Evolutionary conservation across 352 stramenopile genomes (phyloP).

Genomic region (Phytophthora rubi): DNA sequence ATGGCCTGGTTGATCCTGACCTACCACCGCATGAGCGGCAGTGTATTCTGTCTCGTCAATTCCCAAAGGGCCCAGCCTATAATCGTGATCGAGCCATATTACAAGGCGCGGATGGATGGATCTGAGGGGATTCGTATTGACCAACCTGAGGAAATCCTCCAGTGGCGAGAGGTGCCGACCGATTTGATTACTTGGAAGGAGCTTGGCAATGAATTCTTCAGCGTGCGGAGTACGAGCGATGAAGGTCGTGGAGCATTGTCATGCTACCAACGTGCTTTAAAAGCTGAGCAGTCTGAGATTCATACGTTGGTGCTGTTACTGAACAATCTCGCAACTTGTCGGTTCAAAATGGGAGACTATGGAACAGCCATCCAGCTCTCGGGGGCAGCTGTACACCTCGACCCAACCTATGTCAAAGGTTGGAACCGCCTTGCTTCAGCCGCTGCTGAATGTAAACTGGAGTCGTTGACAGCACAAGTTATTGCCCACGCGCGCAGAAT

Average conservation of each 20-base stretch:
- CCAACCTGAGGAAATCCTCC: conserved; percentile 16
- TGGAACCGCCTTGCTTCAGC: conserved; percentile 28
- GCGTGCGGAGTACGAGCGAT: conserved; percentile 11
- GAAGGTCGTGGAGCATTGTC: conserved; percentile 15
- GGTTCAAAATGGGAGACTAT: conserved; percentile 14
- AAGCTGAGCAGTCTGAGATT: conserved; percentile 13
- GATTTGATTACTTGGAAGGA: conserved; percentile 31
- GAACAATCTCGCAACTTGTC: conserved; percentile 30
- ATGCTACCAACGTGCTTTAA: conserved; percentile 29
- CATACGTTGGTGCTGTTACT: conserved; percentile 22
- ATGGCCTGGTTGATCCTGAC: conserved; percentile 24
- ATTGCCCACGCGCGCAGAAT: conserved; percentile 3
- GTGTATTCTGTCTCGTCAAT: conserved; percentile 9
- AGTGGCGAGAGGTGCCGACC: conserved; percentile 27
- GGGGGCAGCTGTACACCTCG: conserved; percentile 26
- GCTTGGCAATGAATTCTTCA: conserved; percentile 37
- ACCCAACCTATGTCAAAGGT: conserved; percentile 29
- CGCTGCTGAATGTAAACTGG: neutral
- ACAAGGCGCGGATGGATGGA: conserved; percentile 37
- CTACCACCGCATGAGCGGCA: conserved; percentile 23
- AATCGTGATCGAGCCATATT: conserved; percentile 39
- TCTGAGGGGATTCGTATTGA: conserved; percentile 32
- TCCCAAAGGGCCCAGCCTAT: conserved; percentile 33
- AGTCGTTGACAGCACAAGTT: conserved; percentile 3
- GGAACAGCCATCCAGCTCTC: neutral